Percentiles rank a stretch among this genome's conserved stretches.
phyloP scores from a whole-genome alignment of 1,284 basidiomycete species.

The Ganoderma lucidum region DNA sequence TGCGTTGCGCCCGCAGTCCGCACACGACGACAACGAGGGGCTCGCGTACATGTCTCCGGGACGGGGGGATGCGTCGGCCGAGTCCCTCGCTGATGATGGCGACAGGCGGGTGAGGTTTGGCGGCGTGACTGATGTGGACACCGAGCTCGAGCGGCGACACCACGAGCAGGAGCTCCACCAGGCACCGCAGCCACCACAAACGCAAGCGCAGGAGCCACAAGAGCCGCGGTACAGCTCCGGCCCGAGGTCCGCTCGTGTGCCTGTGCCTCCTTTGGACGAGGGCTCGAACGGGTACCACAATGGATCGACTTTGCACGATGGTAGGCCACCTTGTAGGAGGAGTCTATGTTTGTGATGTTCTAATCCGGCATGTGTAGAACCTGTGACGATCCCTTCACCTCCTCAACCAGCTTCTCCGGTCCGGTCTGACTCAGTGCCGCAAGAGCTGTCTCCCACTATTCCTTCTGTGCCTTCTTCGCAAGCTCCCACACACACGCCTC shows the following conservation, averaged over 20 bases:
- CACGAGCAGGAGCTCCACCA: constrained; percentile 18
- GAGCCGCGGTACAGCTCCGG: background rate
- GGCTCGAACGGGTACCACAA: background rate
- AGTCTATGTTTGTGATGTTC: background rate
- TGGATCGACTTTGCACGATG: constrained; percentile 21
- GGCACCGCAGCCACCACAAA: background rate
- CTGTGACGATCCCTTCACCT: background rate
- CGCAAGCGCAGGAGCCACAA: background rate
- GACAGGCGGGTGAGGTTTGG: constrained; percentile 39
- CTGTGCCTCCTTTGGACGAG: constrained; percentile 15
- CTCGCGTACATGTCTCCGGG: constrained; percentile 53
- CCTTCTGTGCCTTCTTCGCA: constrained; percentile 8
- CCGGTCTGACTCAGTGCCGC: background rate
- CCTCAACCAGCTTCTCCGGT: constrained; percentile 23
- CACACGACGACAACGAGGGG: constrained; percentile 30
- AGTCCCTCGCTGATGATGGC: constrained; percentile 24
- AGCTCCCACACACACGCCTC: constrained; percentile 21
- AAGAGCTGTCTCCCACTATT: constrained; percentile 7
- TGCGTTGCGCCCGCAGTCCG: constrained; percentile 12
- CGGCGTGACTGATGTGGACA: constrained; percentile 30
- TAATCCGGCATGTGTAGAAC: background rate
- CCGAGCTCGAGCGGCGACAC: constrained; percentile 30
- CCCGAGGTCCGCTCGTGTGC: constrained; percentile 14
- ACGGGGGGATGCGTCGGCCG: constrained; percentile 32
- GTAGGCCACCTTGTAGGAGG: constrained; percentile 1